phyloP scores from a whole-genome alignment of 305 asterid genomes.

The Fraxinus sp. region DNA sequence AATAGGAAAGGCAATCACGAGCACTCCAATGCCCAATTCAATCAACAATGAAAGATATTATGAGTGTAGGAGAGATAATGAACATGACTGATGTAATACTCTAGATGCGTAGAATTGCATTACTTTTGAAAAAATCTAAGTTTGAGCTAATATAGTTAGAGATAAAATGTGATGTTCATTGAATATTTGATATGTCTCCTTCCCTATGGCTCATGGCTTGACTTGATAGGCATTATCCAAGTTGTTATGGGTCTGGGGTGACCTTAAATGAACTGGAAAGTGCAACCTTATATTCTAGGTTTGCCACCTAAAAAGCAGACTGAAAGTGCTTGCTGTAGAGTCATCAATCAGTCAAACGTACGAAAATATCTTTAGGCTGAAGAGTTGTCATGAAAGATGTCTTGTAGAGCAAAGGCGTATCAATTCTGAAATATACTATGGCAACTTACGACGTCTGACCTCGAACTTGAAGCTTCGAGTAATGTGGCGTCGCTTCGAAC shows the following conservation, averaged over 20 bases:
- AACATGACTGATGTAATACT: too few species aligned
- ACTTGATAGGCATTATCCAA: not conserved
- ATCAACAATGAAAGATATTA: not conserved
- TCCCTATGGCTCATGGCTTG: not conserved
- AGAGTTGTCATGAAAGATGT: not conserved
- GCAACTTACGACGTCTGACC: not conserved
- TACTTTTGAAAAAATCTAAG: too few species aligned
- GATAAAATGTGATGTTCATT: not conserved
- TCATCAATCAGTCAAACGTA: not conserved
- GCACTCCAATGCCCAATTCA: not conserved
- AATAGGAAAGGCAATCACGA: not conserved
- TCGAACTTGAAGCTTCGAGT: not conserved
- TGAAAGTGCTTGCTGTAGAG: too few species aligned
- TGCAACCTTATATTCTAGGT: too few species aligned
- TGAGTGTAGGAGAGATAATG: not conserved
- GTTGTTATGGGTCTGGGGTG: not conserved
- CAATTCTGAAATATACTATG: not conserved
- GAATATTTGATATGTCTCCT: too few species aligned
- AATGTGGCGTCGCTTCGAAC: not conserved
- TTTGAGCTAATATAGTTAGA: not conserved
- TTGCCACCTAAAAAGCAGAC: too few species aligned
- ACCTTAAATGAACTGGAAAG: too few species aligned
- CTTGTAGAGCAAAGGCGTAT: not conserved
- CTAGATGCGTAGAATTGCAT: not conserved
- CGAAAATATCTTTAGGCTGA: too few species aligned